These are phyloP conservation scores for Metschnikowia amazonensis DNA, from an alignment of 805 yeast genomes.

Conservation along the genomic window DNA sequence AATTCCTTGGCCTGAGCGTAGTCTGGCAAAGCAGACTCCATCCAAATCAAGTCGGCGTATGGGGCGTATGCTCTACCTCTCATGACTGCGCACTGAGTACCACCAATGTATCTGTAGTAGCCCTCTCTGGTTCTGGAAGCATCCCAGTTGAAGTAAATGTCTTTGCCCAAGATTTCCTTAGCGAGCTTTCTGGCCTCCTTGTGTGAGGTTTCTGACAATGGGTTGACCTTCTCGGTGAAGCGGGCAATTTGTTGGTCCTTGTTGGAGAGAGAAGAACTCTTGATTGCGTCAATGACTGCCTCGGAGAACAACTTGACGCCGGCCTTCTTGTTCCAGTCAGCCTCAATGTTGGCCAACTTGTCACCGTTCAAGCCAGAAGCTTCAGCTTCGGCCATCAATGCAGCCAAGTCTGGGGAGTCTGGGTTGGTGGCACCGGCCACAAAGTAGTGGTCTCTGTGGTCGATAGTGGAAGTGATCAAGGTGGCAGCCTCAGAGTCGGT, in stretches of 20 bases:
- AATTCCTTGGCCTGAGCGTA: slow-evolving; percentile 91
- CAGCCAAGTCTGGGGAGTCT: slow-evolving; percentile 65
- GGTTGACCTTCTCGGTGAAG: slow-evolving; percentile 67
- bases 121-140: slow-evolving; percentile 94
- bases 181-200: slow-evolving; percentile 78
- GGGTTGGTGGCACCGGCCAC: slow-evolving; percentile 90
- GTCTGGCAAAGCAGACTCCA: slow-evolving; percentile 96
- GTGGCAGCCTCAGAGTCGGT: slow-evolving; percentile 99
- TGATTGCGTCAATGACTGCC: slow-evolving; percentile 83
- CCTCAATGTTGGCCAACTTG: slow-evolving; percentile 68
- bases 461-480: slow-evolving; percentile 87
- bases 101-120: slow-evolving; percentile 92
- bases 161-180: slow-evolving; percentile 70
- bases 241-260: slow-evolving; percentile 58
- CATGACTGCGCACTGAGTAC: slow-evolving; percentile 95
- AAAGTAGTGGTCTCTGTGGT: slow-evolving; percentile 90
- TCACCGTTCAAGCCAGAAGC: slow-evolving; percentile 65
- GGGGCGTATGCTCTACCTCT: slow-evolving; percentile 95
- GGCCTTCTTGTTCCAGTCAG: slow-evolving; percentile 77
- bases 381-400: slow-evolving; percentile 81
- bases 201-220: slow-evolving; percentile 71
- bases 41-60: slow-evolving; percentile 94
- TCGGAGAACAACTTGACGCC: slow-evolving; percentile 85
- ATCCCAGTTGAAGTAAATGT: slow-evolving; percentile 91
- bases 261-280: slow-evolving; percentile 53